A percentile compares a stretch with the other conserved stretches of the same genome.
Evolutionary conservation across 2,329 filamentous ascomycete species (phyloP).

Genomic region (Xylariaceae sp.): DNA sequence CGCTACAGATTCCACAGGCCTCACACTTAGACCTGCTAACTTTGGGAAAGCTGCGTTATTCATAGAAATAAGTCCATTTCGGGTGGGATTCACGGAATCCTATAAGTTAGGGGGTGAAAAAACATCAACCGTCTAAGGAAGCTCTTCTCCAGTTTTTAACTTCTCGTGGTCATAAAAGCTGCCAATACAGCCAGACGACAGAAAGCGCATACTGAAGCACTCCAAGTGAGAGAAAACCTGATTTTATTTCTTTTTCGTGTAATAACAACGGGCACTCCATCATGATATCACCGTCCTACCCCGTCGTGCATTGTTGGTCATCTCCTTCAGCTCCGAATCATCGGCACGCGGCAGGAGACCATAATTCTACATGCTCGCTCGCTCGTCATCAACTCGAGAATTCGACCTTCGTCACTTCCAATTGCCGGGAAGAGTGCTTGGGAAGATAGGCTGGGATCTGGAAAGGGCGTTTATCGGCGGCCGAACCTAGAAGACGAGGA

Average conservation of each 20-base stretch:
- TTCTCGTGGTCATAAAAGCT: slow-evolving; percentile 19
- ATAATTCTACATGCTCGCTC: slow-evolving; percentile 10
- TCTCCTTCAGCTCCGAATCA: slow-evolving; percentile 2
- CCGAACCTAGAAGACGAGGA: slow-evolving; percentile 85
- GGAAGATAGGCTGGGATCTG: slow-evolving; percentile 21
- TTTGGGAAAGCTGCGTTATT: too few relatives aligned
- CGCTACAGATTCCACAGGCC: too few relatives aligned
- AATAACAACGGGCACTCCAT: slow-evolving; percentile 29
- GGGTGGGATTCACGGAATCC: slow-evolving; percentile 27
- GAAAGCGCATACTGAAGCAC: slow-evolving; percentile 24
- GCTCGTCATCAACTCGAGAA: slow-evolving; percentile 25
- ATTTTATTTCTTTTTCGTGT: slow-evolving; percentile 36
- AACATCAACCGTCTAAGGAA: slow-evolving; percentile 34
- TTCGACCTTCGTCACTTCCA: slow-evolving; percentile 19
- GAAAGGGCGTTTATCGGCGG: slow-evolving; percentile 66
- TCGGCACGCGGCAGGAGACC: slow-evolving; percentile 5
- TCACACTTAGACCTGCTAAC: too few relatives aligned
- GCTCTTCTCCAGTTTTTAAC: slow-evolving; percentile 24
- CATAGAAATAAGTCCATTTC: too few relatives aligned
- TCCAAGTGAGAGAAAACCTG: slow-evolving; percentile 34
- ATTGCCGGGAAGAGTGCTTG: slow-evolving; percentile 22
- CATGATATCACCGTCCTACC: slow-evolving; percentile 25
- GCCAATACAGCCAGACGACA: slow-evolving; percentile 12
- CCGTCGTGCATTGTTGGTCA: slow-evolving; percentile 23
- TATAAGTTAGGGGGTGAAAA: slow-evolving; percentile 23